Evolutionary conservation across 1,139 yeast genomes (phyloP).

Genomic region (Suhomyces atakaporum): DNA sequence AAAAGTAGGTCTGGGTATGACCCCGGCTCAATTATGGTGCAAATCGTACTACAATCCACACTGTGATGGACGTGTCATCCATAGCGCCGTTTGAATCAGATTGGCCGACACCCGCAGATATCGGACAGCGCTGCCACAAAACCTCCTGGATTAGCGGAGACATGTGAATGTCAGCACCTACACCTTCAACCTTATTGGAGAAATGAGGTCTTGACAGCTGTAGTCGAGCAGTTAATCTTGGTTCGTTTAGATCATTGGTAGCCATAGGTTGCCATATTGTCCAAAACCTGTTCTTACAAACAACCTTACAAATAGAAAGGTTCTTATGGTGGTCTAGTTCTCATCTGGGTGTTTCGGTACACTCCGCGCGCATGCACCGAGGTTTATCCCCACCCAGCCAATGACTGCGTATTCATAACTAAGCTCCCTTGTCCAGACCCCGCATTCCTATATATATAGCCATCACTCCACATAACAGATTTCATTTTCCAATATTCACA

Average conservation of each 20-base stretch:
- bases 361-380: conserved; percentile 7
- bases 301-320: background rate
- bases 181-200: background rate
- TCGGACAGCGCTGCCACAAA: conserved; percentile 6
- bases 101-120: conserved; percentile 6
- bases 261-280: no score
- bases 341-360: background rate
- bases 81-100: no score
- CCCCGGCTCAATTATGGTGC: no score
- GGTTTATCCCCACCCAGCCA: conserved; percentile 13
- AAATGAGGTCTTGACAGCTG: background rate
- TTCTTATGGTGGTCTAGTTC: background rate
- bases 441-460: conserved; percentile 7
- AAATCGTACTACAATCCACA: no score
- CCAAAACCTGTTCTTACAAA: background rate
- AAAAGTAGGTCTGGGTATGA: no score
- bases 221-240: no score
- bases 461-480: background rate
- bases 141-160: conserved; percentile 3
- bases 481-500: conserved; percentile 2
- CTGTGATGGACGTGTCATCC: no score
- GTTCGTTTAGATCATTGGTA: no score
- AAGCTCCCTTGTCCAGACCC: conserved; percentile 8
- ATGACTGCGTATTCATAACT: conserved; percentile 9
- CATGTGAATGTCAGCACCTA: conserved; percentile 7